Percentiles rank a stretch among this genome's conserved stretches.
Evolutionary conservation across 306 rosid genomes (phyloP).

Genomic region (Malus sylvestris): DNA sequence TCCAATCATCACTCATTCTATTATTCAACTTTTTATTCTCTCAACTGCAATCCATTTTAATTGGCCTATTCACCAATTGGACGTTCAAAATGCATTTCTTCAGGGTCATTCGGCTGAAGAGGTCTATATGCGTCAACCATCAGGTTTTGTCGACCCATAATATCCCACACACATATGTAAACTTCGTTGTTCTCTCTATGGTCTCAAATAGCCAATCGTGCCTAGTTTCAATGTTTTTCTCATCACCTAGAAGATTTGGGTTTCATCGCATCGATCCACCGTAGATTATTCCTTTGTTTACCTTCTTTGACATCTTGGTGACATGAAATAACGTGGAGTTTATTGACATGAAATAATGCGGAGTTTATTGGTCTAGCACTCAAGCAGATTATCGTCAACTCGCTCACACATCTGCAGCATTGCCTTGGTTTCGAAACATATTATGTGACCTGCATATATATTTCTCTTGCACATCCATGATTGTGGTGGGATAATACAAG

Average conservation of each 20-base stretch:
- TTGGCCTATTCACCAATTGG: not conserved
- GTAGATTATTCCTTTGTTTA: not conserved
- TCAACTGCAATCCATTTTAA: not conserved
- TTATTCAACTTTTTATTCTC: not conserved
- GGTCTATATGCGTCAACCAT: not conserved
- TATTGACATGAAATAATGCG: not conserved
- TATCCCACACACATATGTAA: not conserved
- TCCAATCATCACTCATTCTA: not conserved
- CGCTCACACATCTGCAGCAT: too few species aligned
- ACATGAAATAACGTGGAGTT: not conserved
- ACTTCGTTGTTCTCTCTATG: not conserved
- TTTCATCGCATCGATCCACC: not conserved
- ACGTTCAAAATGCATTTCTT: not conserved
- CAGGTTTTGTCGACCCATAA: not conserved
- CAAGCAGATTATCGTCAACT: not conserved
- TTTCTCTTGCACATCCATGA: too few species aligned
- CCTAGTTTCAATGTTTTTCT: not conserved
- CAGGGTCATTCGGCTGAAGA: not conserved
- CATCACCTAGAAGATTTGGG: not conserved
- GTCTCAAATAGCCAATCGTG: not conserved
- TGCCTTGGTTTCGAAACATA: too few species aligned
- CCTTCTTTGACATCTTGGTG: not conserved
- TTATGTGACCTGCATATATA: too few species aligned
- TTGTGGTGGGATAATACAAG: too few species aligned
- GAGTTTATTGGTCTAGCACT: not conserved